A percentile compares a stretch with the other conserved stretches of the same genome.
Evolutionary conservation across 164 flowering plant species (phyloP).

Genomic region (Tetrastigma voinierianum): DNA sequence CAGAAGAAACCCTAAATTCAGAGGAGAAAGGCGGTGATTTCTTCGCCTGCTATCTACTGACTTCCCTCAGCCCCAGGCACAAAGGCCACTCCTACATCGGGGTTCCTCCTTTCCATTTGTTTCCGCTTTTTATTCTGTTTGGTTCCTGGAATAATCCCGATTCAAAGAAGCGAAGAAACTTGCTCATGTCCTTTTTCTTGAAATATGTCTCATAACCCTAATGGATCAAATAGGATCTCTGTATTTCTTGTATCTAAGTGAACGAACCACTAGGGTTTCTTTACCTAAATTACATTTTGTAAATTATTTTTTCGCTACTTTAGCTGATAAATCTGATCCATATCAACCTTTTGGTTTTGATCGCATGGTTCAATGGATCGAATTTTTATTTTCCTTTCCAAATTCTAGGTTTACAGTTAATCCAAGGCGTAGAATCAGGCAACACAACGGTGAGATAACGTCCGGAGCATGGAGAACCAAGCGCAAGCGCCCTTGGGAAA

Average conservation of each 20-base stretch:
- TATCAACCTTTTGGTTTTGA: too few species aligned
- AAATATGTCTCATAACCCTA: too few species aligned
- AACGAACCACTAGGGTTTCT: too few species aligned
- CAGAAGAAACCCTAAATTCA: slow-evolving; percentile 17
- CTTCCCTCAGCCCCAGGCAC: slow-evolving; percentile 68
- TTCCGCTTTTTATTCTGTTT: background rate
- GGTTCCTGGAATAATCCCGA: background rate
- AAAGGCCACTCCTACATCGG: slow-evolving; percentile 92
- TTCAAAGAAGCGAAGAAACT: too few species aligned
- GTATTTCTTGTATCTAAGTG: too few species aligned
- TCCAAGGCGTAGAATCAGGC: slow-evolving; percentile 77
- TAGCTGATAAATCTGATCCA: too few species aligned
- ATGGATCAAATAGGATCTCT: too few species aligned
- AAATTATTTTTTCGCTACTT: too few species aligned
- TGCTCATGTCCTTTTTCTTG: too few species aligned
- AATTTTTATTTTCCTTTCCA: background rate
- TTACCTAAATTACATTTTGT: too few species aligned
- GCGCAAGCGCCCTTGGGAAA: slow-evolving; percentile 88
- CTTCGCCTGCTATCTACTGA: slow-evolving; percentile 77
- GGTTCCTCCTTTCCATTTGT: slow-evolving; percentile 21
- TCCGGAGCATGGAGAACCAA: slow-evolving; percentile 79
- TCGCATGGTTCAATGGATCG: too few species aligned
- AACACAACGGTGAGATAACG: slow-evolving; percentile 77
- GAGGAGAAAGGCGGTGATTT: slow-evolving; percentile 29
- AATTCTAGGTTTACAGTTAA: slow-evolving; percentile 68